Conservation (phyloP, 805 yeast species). For the Candida maesae region DNA sequence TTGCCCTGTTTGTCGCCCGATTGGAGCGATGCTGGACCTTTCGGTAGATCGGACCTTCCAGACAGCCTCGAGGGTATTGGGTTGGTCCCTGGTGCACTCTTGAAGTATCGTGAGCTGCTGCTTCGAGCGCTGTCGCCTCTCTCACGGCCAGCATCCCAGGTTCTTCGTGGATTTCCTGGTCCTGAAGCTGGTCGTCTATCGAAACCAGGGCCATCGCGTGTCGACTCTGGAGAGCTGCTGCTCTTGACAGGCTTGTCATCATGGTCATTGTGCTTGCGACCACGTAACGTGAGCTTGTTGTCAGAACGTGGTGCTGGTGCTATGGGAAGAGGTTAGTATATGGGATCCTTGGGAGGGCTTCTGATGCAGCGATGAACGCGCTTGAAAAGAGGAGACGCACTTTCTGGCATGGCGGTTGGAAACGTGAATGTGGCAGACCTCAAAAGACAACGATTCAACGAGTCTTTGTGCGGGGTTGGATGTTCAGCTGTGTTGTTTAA, state of each 20-base stretch:
- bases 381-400: background rate
- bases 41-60: background rate
- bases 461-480: no score
- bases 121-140: background rate
- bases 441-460: no score
- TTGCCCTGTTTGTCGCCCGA: background rate
- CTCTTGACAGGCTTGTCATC: background rate
- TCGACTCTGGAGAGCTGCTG: background rate
- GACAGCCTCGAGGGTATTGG: background rate
- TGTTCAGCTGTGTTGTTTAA: background rate
- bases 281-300: slow-evolving; percentile 1
- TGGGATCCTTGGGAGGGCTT: no score
- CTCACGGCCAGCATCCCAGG: slow-evolving; percentile 5
- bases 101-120: slow-evolving; percentile 7
- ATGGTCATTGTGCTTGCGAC: background rate
- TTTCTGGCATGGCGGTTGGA: slow-evolving; percentile 4
- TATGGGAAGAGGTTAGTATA: background rate
- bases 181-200: background rate
- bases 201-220: background rate
- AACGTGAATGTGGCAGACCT: no score
- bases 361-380: no score
- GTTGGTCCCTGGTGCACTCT: background rate
- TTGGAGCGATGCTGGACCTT: background rate
- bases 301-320: slow-evolving; percentile 4
- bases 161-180: background rate